Base-by-base conservation (phyloP, 1,284 basidiomycete species). In the Afroboletus lepidellus region DNA sequence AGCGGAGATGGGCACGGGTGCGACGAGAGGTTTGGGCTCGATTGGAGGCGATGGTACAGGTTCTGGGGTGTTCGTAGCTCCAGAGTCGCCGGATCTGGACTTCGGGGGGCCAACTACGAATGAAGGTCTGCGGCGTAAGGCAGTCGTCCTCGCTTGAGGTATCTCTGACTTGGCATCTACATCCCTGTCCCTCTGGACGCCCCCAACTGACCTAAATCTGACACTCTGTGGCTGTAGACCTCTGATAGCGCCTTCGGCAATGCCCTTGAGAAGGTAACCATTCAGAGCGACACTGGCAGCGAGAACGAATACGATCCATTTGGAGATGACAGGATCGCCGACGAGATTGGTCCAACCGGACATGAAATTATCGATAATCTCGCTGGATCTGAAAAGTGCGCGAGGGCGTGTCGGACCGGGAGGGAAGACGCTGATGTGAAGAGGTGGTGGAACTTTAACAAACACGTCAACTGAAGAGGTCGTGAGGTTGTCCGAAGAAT, bases 221-320 rank as follows among this genome's bases (percentile, higher is more conserved):
- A 84, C 83, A 34, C 51, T 60, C 23, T 63, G 71, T 6, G 63
- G 67, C 63, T 79, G 69, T 15, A 73, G 49, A 12, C 73, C 65
- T 41, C 67, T 72, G 55, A 77, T 74, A 21, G 69, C 65, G 41
- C 74, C 70, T 27, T 76, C 71, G 0, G 83, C 83, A 37, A 87
- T 85, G 8, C 87, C 87, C 71, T 94, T 96, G 57, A 99, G 80
- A 30, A 99, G 77, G 69, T 94, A 98, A 1, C 94, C 94, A 63
- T 99, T 99, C 57, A 99, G 77, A 56, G 89, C 84, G 57, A 99
- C 87, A 57, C 89, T 93, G 59, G 96, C 81, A 3, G 85, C 88
- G 30, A 99, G 83, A 16, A 90, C 78, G 48, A 94, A 78, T 50
- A 98, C 90, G 63, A 99, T 96, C 92, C 93, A 97, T 76, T 99